A percentile compares a stretch with the other conserved stretches of the same genome.
phyloP scores from a whole-genome alignment of 2,329 filamentous ascomycete species.

The Scedosporium apiospermum region DNA sequence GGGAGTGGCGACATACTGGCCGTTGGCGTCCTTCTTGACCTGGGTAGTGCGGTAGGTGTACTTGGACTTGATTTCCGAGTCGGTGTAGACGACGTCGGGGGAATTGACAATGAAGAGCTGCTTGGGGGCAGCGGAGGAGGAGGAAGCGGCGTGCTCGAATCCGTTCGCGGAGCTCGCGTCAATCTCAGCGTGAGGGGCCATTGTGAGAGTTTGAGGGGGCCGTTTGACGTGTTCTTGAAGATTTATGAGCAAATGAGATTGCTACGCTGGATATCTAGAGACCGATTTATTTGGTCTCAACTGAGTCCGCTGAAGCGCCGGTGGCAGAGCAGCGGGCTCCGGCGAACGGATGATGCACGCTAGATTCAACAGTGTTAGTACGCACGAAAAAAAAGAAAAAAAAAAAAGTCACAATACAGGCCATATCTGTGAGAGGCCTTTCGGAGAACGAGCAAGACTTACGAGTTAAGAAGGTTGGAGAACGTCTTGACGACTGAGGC shows the following conservation, averaged over 20 bases:
- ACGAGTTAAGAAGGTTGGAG: conserved; percentile 97
- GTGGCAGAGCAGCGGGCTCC: conserved; percentile 88
- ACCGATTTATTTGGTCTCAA: conserved; percentile 43
- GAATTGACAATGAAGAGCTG: conserved; percentile 80
- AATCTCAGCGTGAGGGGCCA: conserved; percentile 85
- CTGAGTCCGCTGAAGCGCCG: conserved; percentile 69
- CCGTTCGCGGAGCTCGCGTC: conserved; percentile 45
- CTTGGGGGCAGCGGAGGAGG: conserved; percentile 33
- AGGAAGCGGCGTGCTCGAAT: conserved; percentile 25
- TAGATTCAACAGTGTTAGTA: conserved; percentile 25
- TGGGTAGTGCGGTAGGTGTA: conserved; percentile 95
- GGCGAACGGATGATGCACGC: conserved; percentile 92
- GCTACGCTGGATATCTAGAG: conserved; percentile 12
- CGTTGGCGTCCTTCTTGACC: conserved; percentile 60
- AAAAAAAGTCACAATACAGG: no score
- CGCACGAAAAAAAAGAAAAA: no score
- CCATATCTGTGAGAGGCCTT: no score
- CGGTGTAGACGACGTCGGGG: conserved; percentile 85
- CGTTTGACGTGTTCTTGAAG: conserved; percentile 3
- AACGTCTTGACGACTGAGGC: conserved; percentile 78
- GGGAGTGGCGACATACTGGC: conserved; percentile 74
- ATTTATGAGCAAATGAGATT: neutral
- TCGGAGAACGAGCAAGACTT: conserved; percentile 28
- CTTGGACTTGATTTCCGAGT: conserved; percentile 79
- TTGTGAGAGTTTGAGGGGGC: conserved; percentile 27